These are phyloP conservation scores for Xeromyces bisporus DNA, from an alignment of 495 filamentous ascomycete genomes.

Conservation along the genomic window DNA sequence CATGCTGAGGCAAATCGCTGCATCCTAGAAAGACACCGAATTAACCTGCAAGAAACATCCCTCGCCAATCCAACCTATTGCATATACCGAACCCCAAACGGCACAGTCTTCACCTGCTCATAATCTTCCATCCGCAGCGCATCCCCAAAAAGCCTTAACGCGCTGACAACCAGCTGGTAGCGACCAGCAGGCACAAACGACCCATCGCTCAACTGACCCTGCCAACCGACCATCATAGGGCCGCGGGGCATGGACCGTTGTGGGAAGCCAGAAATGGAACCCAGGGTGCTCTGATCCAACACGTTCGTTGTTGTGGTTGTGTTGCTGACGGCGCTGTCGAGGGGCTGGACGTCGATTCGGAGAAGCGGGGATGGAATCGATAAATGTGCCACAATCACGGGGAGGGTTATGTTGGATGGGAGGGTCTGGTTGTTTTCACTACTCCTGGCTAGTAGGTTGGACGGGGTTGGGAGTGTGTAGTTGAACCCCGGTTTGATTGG, in stretches of 20 bases:
- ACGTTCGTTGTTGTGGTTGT: conserved; percentile 7
- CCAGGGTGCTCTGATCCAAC: conserved; percentile 7
- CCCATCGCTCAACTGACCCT: conserved; percentile 11
- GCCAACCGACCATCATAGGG: conserved; percentile 3
- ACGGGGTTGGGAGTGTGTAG: conserved; percentile 3
- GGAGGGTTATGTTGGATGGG: not conserved
- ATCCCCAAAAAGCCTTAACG: conserved; percentile 11
- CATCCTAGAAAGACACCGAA: too few species aligned
- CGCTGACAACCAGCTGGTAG: conserved; percentile 9
- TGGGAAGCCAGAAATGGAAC: conserved; percentile 3
- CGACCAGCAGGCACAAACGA: conserved; percentile 13
- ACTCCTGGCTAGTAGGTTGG: too few species aligned
- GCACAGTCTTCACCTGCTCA: conserved; percentile 5
- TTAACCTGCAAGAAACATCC: too few species aligned
- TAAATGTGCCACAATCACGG: conserved; percentile 6
- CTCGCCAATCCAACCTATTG: not conserved
- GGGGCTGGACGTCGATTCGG: conserved; percentile 9
- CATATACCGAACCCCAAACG: conserved; percentile 2
- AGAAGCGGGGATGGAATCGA: conserved; percentile 11
- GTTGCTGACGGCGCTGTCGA: conserved; percentile 5
- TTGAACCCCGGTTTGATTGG: conserved; percentile 2
- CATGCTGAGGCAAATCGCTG: too few species aligned
- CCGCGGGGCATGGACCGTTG: not conserved
- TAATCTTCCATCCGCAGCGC: conserved; percentile 4
- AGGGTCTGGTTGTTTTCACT: conserved; percentile 1